Base-by-base conservation (phyloP, 148 eudicot genomes). In the Arbutus unedo region DNA sequence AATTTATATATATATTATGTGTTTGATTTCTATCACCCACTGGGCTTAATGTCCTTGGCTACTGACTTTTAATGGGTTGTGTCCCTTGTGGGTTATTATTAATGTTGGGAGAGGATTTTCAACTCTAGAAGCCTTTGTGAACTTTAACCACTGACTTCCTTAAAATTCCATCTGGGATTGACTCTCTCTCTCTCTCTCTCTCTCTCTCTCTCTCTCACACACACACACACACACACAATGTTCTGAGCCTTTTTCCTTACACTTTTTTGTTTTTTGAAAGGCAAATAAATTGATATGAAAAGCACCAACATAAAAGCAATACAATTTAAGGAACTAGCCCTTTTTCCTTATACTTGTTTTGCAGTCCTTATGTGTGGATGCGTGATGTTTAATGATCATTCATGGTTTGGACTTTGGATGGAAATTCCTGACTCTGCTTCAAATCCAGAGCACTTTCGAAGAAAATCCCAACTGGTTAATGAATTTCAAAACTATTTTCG, bases 21-120 rank as follows among this genome's bases (percentile, higher is more conserved):
- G 25, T n/a, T 64, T 1, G 1, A 31, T 31, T 31, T 31, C 38
- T 31, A 31, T 31, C 38, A 31, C 38, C 38, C 38, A 31, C 38
- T 31, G 31, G 31, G 70, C 4, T 78, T n/a, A 21, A 43, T n/a
- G 64, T 80, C 80, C 49, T 57, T 72, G 78, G 50, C 56, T 21
- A 19, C 55, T 54, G 70, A 45, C 19, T 15, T 55, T 83, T 41
- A 6, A 8, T 14, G 56, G 14, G 48, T 10, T 49, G 56, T 49
- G 49, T 19, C 78, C 9, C 25, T 45, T 82, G 41, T 53, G 55
- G 77, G 77, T 44, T 82, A 51, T 55, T 66, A 16, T n/a, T 66
- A 45, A 53, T 45, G 77, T 18, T 77, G 78, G 81, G 71, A 77
- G 85, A 67, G 85, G 70, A 78, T 83, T 13, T 77, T 15, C 47